Base-by-base conservation (phyloP, 768 basidiomycete species). In the Serendipita sp. region DNA sequence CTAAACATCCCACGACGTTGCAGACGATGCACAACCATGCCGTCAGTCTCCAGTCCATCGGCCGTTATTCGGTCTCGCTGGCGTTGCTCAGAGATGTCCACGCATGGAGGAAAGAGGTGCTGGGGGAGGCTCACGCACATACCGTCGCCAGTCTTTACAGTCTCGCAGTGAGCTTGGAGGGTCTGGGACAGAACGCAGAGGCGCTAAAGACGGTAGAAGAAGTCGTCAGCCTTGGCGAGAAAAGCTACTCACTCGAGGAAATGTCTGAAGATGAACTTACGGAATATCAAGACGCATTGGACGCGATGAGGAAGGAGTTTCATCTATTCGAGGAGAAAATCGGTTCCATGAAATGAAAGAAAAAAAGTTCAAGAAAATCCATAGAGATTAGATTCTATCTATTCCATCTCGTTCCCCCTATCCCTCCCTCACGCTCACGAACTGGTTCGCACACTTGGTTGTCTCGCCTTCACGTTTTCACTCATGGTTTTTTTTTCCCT, bases 11-110 rank as follows among this genome's bases (percentile, higher is more conserved):
- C 4, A 60, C 56, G 16, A 60, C 56, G 35, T 35, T 60, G 10
- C 56, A 60, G n/a, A 60, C 56, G 10, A 60, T 60, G 56, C 56
- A 60, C 28, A 60, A 60, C 35, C 56, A 60, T 35, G 56, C 56
- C 4, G 56, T 60, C 23, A 60, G 16, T 10, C 34, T 60, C 16
- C 56, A 60, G 28, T 60, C 56, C 11, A 60, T 60, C 35, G 56
- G 56, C 28, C 56, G 56, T 8, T 60, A 60, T 35, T 60, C 56
- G 16, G 35, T 28, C 23, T 60, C 56, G 11, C 28, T 60, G 16
- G 35, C 10, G 10, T n/a, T 60, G 35, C 23, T 30, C 34, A 23
- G 32, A 3, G 56, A 60, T 8, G 56, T 60, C 35, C 35, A 60
- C 28, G 56, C 23, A 8, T 4, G 16, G 56, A 30, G 56, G n/a